phyloP scores from a whole-genome alignment of 805 yeast species.

The Candida silvicultrix region DNA sequence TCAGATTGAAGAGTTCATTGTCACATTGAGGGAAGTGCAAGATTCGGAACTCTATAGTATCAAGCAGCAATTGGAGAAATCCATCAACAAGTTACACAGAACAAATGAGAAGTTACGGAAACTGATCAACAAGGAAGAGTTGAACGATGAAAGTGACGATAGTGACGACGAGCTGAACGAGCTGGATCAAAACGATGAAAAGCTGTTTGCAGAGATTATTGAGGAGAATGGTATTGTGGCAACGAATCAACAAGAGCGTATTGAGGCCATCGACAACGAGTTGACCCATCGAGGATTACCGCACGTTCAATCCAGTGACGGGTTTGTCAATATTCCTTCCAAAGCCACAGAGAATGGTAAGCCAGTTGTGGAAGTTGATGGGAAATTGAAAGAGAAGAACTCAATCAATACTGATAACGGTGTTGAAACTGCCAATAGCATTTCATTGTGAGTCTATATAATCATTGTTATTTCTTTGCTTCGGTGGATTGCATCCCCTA shows the following conservation, averaged over 20 bases:
- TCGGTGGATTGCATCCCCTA: no score
- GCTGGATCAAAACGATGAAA: slow-evolving; percentile 36
- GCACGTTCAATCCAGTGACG: neutral
- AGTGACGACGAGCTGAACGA: slow-evolving; percentile 13
- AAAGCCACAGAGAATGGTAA: neutral
- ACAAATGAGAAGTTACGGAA: slow-evolving; percentile 43
- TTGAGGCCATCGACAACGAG: slow-evolving; percentile 41
- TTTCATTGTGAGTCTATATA: slow-evolving; percentile 20
- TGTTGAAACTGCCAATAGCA: slow-evolving; percentile 27
- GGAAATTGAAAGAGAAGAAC: neutral
- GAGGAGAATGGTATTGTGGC: slow-evolving; percentile 52
- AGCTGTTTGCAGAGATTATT: slow-evolving; percentile 47
- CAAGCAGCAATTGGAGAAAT: slow-evolving; percentile 28
- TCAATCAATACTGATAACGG: slow-evolving; percentile 30
- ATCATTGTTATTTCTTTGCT: no score
- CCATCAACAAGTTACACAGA: slow-evolving; percentile 40
- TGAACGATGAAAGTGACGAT: slow-evolving; percentile 15
- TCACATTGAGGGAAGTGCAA: slow-evolving; percentile 47
- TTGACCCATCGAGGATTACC: slow-evolving; percentile 32
- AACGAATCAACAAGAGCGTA: slow-evolving; percentile 40
- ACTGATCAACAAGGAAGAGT: slow-evolving; percentile 32
- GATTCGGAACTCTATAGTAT: slow-evolving; percentile 34
- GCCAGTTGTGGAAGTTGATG: neutral
- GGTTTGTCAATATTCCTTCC: no score
- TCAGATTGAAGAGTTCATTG: slow-evolving; percentile 39